phyloP scores from a whole-genome alignment of 495 filamentous ascomycete genomes.

The Tetracladium setigerum region DNA sequence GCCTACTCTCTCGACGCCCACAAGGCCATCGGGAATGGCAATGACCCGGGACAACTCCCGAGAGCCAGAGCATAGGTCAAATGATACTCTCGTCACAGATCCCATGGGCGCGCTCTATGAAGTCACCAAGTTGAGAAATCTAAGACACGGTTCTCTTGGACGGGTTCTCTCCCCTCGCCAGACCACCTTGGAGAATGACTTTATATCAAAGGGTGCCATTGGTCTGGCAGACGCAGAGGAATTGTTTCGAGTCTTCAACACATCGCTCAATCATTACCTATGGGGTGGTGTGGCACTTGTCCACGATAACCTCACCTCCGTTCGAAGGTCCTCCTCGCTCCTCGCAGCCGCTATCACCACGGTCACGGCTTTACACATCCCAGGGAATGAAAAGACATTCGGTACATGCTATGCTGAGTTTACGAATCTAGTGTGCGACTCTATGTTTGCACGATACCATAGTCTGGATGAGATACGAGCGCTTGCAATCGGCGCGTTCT shows the following conservation, averaged over 20 bases:
- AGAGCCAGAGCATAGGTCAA: conserved; percentile 30
- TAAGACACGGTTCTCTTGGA: conserved; percentile 22
- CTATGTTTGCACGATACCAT: conserved; percentile 30
- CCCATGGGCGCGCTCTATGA: conserved; percentile 55
- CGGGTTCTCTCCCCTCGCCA: background rate
- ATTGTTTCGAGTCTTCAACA: conserved; percentile 26
- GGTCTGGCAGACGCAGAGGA: conserved; percentile 25
- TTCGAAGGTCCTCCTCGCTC: conserved; percentile 28
- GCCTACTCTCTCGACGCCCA: no score
- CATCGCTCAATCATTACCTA: conserved; percentile 35
- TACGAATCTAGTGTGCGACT: conserved; percentile 24
- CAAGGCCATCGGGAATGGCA: conserved; percentile 9
- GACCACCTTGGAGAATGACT: conserved; percentile 27
- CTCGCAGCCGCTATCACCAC: conserved; percentile 29
- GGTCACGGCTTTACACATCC: conserved; percentile 30
- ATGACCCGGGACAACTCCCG: conserved; percentile 46
- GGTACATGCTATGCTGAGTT: conserved; percentile 30
- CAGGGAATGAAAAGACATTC: conserved; percentile 30
- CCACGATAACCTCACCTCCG: conserved; percentile 26
- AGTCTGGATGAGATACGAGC: conserved; percentile 29
- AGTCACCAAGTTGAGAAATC: conserved; percentile 48
- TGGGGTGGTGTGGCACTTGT: conserved; percentile 50
- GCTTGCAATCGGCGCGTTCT: conserved; percentile 32
- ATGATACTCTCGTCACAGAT: conserved; percentile 30
- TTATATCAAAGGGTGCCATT: conserved; percentile 27